A percentile compares a stretch with the other conserved stretches of the same genome.
Evolutionary conservation across 305 asterid genomes (phyloP).

Genomic region (Fraxinus nigra): DNA sequence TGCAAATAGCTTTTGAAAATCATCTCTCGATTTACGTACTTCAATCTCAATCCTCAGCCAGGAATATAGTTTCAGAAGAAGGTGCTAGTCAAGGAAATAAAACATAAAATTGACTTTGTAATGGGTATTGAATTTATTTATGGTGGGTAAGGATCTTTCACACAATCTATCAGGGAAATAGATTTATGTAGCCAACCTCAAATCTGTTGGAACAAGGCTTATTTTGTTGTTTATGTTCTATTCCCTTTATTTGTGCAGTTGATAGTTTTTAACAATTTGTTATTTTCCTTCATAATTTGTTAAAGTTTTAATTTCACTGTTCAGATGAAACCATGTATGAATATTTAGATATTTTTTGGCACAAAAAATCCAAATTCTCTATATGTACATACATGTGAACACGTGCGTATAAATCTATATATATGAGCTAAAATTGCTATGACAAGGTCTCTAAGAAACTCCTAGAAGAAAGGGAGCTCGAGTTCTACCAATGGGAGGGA

Average conservation of each 20-base stretch:
- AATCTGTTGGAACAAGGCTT: background rate
- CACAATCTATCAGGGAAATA: background rate
- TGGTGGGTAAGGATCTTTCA: background rate
- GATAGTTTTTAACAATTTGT: background rate
- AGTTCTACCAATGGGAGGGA: slow-evolving; percentile 72
- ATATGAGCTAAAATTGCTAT: slow-evolving; percentile 14
- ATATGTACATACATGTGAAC: background rate
- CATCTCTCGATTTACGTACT: background rate
- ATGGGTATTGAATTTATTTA: background rate
- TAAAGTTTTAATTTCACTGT: background rate
- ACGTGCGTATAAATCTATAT: background rate
- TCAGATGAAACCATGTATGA: background rate
- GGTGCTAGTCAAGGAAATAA: background rate
- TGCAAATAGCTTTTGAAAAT: background rate
- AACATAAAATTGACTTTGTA: background rate
- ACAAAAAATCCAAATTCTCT: background rate
- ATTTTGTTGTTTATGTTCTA: background rate
- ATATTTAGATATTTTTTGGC: background rate
- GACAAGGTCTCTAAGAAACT: slow-evolving; percentile 58
- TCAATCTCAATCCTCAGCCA: background rate
- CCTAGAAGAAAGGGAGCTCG: slow-evolving; percentile 62
- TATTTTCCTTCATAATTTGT: background rate
- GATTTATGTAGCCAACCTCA: background rate
- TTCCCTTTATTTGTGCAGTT: background rate
- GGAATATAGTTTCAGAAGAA: background rate